phyloP scores from a whole-genome alignment of 306 rosid genomes.

The Vigna radiata region DNA sequence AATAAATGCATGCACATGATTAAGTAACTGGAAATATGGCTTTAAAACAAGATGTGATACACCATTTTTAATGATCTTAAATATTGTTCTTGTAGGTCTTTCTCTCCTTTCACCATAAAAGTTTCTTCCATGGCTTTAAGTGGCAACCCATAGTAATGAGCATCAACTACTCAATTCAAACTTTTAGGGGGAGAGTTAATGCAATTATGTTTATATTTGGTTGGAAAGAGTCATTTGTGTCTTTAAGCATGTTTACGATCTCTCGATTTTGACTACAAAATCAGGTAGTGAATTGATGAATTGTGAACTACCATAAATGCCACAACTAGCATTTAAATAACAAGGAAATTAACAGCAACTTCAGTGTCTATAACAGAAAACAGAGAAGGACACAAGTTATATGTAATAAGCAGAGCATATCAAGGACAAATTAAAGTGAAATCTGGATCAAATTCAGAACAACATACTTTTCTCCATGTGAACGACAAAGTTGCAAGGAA shows the following conservation, averaged over 20 bases:
- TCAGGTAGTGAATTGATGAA: conserved; percentile 10
- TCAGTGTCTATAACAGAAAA: conserved; percentile 11
- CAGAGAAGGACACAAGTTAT: conserved; percentile 37
- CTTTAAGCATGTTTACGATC: too few relatives aligned
- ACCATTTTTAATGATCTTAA: conserved; percentile 16
- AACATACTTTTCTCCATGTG: conserved; percentile 85
- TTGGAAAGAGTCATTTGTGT: too few relatives aligned
- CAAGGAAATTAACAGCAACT: conserved; percentile 22
- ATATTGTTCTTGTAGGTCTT: not conserved
- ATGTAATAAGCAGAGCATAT: conserved; percentile 13
- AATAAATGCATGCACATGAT: conserved; percentile 13
- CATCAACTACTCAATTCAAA: conserved; percentile 8
- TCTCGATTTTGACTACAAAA: not conserved
- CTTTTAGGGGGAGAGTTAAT: not conserved
- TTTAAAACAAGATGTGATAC: conserved; percentile 15
- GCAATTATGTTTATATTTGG: too few relatives aligned
- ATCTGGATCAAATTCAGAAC: conserved; percentile 33
- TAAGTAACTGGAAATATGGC: conserved; percentile 20
- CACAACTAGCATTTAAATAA: conserved; percentile 33
- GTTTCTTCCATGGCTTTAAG: conserved; percentile 1
- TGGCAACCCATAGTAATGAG: conserved; percentile 15
- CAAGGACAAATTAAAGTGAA: conserved; percentile 23
- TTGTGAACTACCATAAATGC: conserved; percentile 15
- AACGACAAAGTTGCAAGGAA: conserved; percentile 94
- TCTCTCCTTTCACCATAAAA: conserved; percentile 32